phyloP scores from a whole-genome alignment of 768 basidiomycete genomes.

The Clitopilus passeckerianus region DNA sequence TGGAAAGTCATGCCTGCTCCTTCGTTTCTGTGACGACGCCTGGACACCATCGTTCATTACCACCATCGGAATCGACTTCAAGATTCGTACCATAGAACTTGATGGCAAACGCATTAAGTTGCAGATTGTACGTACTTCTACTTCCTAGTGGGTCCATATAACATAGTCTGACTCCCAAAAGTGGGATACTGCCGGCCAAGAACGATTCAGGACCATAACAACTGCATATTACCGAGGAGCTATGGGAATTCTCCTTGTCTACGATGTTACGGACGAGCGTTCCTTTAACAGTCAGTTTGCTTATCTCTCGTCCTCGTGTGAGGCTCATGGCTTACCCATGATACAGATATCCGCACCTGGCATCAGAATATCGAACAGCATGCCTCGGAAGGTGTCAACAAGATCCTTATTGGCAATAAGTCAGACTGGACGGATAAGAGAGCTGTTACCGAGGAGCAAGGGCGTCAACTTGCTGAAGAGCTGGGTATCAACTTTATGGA shows the following conservation, averaged over 20 bases:
- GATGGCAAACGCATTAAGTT: conserved; percentile 98
- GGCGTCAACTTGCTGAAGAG: conserved; percentile 87
- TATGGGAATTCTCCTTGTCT: conserved; percentile 98
- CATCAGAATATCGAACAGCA: conserved; percentile 98
- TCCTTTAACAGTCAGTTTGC: conserved; percentile 86
- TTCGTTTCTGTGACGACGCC: conserved; percentile 98
- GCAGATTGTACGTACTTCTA: conserved; percentile 74
- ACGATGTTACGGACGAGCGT: conserved; percentile 92
- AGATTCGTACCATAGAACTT: conserved; percentile 97
- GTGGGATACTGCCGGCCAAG: conserved; percentile 99
- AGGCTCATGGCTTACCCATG: conserved; percentile 1
- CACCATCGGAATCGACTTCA: conserved; percentile 99
- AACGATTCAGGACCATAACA: conserved; percentile 97
- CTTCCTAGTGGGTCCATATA: background rate
- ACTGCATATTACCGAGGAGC: conserved; percentile 99
- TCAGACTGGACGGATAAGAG: conserved; percentile 98
- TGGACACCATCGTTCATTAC: conserved; percentile 99
- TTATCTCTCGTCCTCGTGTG: background rate
- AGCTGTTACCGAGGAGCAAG: conserved; percentile 87
- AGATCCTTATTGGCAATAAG: conserved; percentile 98
- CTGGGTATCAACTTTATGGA: conserved; percentile 97
- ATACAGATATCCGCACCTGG: conserved; percentile 96
- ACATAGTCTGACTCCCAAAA: conserved; percentile 23
- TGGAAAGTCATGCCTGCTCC: conserved; percentile 92
- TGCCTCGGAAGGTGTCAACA: conserved; percentile 98